Evolutionary conservation across 257 asterid genomes (phyloP), one percentile per base, ranked within the genome.

Genomic region (Rauvolfia tetraphylla): DNA sequence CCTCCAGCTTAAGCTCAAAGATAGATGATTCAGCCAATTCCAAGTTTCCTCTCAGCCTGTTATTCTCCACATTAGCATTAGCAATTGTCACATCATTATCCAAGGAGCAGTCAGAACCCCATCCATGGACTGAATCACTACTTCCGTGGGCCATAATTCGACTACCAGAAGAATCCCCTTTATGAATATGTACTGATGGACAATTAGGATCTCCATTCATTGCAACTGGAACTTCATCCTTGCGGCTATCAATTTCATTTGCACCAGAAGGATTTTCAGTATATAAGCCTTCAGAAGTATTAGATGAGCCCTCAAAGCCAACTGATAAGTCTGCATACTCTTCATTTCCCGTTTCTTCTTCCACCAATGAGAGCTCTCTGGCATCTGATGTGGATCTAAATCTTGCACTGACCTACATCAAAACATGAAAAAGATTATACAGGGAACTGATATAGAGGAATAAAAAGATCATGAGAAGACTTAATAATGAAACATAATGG

Each of bases 251-350:
- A 44, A 74, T 70, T 46, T 86, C 96, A 68, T 83, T 87, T 42
- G 79, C 75, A 75, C 84, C 79, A 65, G 87, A 87, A 58, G 75
- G 73, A 67, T 93, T 95, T 78, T 91, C 99, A 36, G 95, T 88
- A 70, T 85, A 90, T 38, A 93, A 80, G 80, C 97, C 91, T 82
- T 79, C 99, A 1, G 99, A 95, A 66, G 97, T 86, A 83, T 87
- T 89, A 72, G 98, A 95, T 33, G 97, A 95, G 79, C 90, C 95
- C 78, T 93, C 97, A 70, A 86, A 83, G 68, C 93, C 96, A 62
- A 85, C 80, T 51, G 87, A 88, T 36, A 91, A 90, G 65, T 89
- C 93, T 48, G 88, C 84, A 81, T 79, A 81, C 72, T 89, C 98
- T 81, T 90, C 98, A 31, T 78, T 87, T 79, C 83, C 86, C 42